Base-by-base conservation (phyloP, 371 early-diverging fungal species). In the Rozella allomycis region DNA sequence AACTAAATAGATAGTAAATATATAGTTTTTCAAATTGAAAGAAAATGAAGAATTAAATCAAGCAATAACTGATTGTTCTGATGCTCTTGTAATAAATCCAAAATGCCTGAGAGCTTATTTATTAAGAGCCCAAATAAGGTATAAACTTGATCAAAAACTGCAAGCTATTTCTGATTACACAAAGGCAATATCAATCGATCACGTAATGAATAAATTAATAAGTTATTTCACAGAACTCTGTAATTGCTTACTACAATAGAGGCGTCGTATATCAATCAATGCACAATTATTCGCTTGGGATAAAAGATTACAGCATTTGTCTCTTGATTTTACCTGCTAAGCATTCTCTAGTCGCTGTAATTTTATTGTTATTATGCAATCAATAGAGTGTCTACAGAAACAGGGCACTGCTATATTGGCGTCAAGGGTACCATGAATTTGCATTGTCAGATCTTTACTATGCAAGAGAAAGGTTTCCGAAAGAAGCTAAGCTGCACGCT, bases 321-420 rank as follows among this genome's bases (percentile, higher is more conserved):
- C 31, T 62, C 25, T 36, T 62, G 18, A 28, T 62, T n/a, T n/a
- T n/a, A n/a, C n/a, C n/a, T n/a, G n/a, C n/a, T n/a, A n/a, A n/a
- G n/a, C n/a, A n/a, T n/a, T n/a, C n/a, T n/a, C n/a, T n/a, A n/a
- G n/a, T n/a, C n/a, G n/a, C n/a, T n/a, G n/a, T n/a, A n/a, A n/a
- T n/a, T n/a, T n/a, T n/a, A n/a, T n/a, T n/a, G n/a, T n/a, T n/a
- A n/a, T n/a, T n/a, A n/a, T n/a, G n/a, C n/a, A n/a, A n/a, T n/a
- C 26, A 3, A 14, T n/a, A 57, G 56, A 55, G 55, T 33, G 60
- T 60, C 7, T 58, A 55, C 37, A 31, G 55, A n/a, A 52, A 57
- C 30, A 39, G 64, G 4, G 64, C 55, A 2, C 40, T 60, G 5
- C 37, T 63, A 17, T 59, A 63, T 38, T 63, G 60, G 60, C 44